Base-by-base conservation (phyloP, 1,284 basidiomycete genomes). In the Fomitiporia mediterranea region DNA sequence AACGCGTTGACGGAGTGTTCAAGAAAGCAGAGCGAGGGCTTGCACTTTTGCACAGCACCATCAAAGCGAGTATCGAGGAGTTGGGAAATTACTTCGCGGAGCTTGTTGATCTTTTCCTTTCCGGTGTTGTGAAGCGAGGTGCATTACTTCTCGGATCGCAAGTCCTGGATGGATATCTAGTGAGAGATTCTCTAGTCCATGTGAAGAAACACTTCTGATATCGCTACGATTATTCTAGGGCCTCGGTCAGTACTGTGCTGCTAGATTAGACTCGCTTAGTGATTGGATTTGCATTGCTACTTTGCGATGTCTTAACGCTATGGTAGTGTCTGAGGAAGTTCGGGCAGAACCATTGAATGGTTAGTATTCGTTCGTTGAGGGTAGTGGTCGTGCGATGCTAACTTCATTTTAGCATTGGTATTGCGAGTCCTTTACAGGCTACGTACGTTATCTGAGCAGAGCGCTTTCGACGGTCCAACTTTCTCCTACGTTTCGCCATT, bases 351-450 rank as follows among this genome's bases (percentile, higher is more conserved):
- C 80, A 1, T 67, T 94, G 39, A 78, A 79, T 61, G 71, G 90
- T 93, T 64, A 61, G 83, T 66, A 27, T 53, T 34, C 28, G 56
- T 43, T 37, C 21, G 42, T 50, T 42, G n/a, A 23, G 13, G 42
- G 23, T 6, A 27, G 21, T 27, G n/a, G n/a, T n/a, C 8, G 13
- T 30, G 28, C 15, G 23, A 21, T 28, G 17, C 4, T 39, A 27
- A 54, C 51, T 8, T 54, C 55, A 23, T 30, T 42, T 44, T 57
- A 87, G 93, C 80, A 17, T 77, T 98, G 25, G 79, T 94, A 28
- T 77, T 91, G 40, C 90, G 96, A 17, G 85, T 98, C 1, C 74
- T 99, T 1, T 93, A 98, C 68, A 85, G 92, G 30, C 69, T 99
- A 1, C 85, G 91, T 30, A 89, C 84, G 57, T 73, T 95, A 2